Conservation (phyloP, 2,329 filamentous ascomycete species). For the Diatrype stigma region DNA sequence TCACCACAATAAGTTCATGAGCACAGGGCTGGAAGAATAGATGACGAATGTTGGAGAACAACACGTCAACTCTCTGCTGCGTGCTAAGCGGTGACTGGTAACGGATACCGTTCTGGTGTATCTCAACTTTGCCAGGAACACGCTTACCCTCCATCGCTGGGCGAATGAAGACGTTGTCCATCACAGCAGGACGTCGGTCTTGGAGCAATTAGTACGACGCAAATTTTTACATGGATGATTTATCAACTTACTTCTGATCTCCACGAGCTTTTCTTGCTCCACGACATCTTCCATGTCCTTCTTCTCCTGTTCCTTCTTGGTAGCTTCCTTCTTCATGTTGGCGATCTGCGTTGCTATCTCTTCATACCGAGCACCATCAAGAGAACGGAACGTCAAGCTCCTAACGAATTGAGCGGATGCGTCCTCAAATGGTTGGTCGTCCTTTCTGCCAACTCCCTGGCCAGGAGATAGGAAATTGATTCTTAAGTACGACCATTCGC, state of each 20-base stretch:
- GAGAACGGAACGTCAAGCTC: slow-evolving; percentile 90
- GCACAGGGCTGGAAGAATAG: slow-evolving; percentile 98
- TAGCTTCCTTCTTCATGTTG: slow-evolving; percentile 88
- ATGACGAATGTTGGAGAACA: slow-evolving; percentile 98
- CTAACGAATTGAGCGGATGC: slow-evolving; percentile 92
- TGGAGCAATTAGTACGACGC: slow-evolving; percentile 36
- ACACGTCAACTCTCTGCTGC: slow-evolving; percentile 81
- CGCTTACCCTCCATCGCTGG: slow-evolving; percentile 96
- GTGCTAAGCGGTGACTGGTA: slow-evolving; percentile 80
- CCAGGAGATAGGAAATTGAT: slow-evolving; percentile 98
- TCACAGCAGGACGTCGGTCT: slow-evolving; percentile 84
- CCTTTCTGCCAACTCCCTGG: slow-evolving; percentile 93
- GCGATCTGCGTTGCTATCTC: slow-evolving; percentile 92
- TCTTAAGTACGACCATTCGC: slow-evolving; percentile 86
- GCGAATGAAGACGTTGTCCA: slow-evolving; percentile 93
- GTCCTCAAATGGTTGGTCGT: slow-evolving; percentile 97
- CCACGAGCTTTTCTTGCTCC: slow-evolving; percentile 94
- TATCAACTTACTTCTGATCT: slow-evolving; percentile 77
- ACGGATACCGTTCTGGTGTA: slow-evolving; percentile 97
- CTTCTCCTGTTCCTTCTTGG: slow-evolving; percentile 95
- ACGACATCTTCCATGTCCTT: slow-evolving; percentile 99
- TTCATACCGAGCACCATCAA: slow-evolving; percentile 81
- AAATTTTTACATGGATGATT: not conserved
- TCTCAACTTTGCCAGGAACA: slow-evolving; percentile 91
- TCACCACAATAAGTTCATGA: slow-evolving; percentile 94